A percentile compares a stretch with the other conserved stretches of the same genome.
Conservation (phyloP, 2,329 filamentous ascomycete species). For the Helotiales sp. region DNA sequence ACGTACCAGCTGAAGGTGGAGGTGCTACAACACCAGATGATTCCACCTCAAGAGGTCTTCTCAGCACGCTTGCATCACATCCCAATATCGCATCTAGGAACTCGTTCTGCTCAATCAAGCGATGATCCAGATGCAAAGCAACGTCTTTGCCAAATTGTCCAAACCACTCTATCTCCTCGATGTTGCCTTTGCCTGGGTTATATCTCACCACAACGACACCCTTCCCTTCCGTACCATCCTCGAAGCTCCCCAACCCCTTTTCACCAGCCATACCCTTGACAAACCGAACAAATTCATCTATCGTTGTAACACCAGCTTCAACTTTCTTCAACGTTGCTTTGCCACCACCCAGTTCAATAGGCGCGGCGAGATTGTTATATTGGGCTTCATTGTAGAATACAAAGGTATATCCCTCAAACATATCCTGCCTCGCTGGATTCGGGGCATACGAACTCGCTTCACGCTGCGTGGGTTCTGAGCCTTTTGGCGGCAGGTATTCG, state of each 20-base stretch:
- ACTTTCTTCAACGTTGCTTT: conserved; percentile 74
- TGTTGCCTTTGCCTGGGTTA: conserved; percentile 53
- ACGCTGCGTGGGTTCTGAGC: conserved; percentile 72
- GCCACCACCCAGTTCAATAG: conserved; percentile 77
- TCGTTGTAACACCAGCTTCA: conserved; percentile 59
- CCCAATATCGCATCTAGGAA: conserved; percentile 86
- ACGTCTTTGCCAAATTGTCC: conserved; percentile 67
- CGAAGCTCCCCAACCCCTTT: conserved; percentile 66
- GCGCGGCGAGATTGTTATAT: conserved; percentile 71
- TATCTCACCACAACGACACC: conserved; percentile 80
- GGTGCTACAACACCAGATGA: conserved; percentile 31
- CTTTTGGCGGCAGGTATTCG: conserved; percentile 70
- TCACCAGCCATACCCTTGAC: conserved; percentile 74
- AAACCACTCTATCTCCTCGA: conserved; percentile 63
- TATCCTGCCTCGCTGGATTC: conserved; percentile 59
- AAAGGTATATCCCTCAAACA: conserved; percentile 89
- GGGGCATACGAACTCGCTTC: conserved; percentile 68
- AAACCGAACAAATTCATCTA: conserved; percentile 75
- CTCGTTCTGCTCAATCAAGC: conserved; percentile 84
- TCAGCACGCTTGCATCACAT: conserved; percentile 73
- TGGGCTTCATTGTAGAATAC: conserved; percentile 79
- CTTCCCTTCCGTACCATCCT: conserved; percentile 61
- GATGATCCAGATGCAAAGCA: conserved; percentile 72
- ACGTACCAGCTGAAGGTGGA: conserved; percentile 31
- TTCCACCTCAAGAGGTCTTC: conserved; percentile 63